These are phyloP conservation scores for Globisporangium cylindrosporum DNA, from an alignment of 352 stramenopile genomes.

Conservation along the genomic window DNA sequence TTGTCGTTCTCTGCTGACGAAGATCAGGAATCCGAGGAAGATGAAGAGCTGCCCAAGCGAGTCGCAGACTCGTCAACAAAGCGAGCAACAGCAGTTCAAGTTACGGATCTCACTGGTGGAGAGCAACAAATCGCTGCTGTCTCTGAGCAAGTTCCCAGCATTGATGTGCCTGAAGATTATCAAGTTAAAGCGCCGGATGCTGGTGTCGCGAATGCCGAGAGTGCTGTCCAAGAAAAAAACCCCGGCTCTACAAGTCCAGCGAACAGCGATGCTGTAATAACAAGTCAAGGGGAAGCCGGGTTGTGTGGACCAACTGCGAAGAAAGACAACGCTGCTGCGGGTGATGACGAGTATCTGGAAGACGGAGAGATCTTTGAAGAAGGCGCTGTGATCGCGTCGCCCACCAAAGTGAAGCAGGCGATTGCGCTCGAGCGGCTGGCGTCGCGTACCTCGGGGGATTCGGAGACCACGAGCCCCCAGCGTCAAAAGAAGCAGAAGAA, in stretches of 20 bases:
- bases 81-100: neutral
- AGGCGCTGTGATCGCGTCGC: slow-evolving; percentile 33
- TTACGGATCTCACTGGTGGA: no score
- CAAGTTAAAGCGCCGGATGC: neutral
- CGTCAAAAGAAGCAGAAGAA: slow-evolving; percentile 68
- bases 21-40: slow-evolving; percentile 27
- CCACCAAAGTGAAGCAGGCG: slow-evolving; percentile 34
- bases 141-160: neutral
- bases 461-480: slow-evolving; percentile 4
- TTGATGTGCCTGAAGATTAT: no score
- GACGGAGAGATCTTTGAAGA: slow-evolving; percentile 79
- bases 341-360: slow-evolving; percentile 37
- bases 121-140: neutral
- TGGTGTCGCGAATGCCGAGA: neutral
- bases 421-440: slow-evolving; percentile 32
- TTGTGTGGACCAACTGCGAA: neutral
- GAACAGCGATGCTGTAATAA: neutral
- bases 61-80: neutral
- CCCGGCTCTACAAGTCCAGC: neutral
- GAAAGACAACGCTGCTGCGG: neutral
- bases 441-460: slow-evolving; percentile 15
- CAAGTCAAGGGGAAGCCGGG: neutral
- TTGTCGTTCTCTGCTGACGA: slow-evolving; percentile 6
- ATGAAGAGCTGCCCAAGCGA: slow-evolving; percentile 33
- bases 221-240: neutral